These are phyloP conservation scores for Madurella mycetomatis DNA, from an alignment of 2,329 filamentous ascomycete species.

Conservation along the genomic window DNA sequence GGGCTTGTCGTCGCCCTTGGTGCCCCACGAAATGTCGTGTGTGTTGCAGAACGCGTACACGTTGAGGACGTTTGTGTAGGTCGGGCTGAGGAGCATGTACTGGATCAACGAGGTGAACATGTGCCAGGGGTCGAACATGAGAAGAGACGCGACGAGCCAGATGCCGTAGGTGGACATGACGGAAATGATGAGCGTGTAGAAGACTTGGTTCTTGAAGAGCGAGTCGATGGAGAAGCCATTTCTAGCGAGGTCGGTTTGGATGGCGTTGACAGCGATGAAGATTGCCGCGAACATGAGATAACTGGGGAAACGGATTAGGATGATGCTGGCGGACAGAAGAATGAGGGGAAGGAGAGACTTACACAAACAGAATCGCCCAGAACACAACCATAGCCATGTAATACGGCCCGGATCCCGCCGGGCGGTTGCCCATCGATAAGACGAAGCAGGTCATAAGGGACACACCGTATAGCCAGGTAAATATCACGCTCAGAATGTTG, in stretches of 20 bases:
- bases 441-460: constrained; percentile 94
- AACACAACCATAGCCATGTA: constrained; percentile 99
- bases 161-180: constrained; percentile 88
- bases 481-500: constrained; percentile 77
- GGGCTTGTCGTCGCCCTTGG: constrained; percentile 94
- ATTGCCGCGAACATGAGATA: constrained; percentile 94
- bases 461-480: constrained; percentile 93
- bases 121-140: constrained; percentile 99
- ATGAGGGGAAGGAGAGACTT: constrained; percentile 34
- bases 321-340: neutral
- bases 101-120: constrained; percentile 96
- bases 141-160: constrained; percentile 83
- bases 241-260: constrained; percentile 63
- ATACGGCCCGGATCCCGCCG: constrained; percentile 85
- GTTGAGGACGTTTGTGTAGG: constrained; percentile 97
- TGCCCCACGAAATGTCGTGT: constrained; percentile 96
- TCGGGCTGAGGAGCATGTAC: constrained; percentile 91
- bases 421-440: constrained; percentile 86
- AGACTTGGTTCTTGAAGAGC: constrained; percentile 81
- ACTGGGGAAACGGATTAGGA: constrained; percentile 37
- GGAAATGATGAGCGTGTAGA: constrained; percentile 91
- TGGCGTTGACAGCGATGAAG: constrained; percentile 86
- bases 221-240: constrained; percentile 64
- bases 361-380: constrained; percentile 93
- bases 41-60: constrained; percentile 99